Evolutionary conservation across 2,329 filamentous ascomycete species (phyloP), one percentile per base, ranked within the genome.

Genomic region (Penicillium sp.): DNA sequence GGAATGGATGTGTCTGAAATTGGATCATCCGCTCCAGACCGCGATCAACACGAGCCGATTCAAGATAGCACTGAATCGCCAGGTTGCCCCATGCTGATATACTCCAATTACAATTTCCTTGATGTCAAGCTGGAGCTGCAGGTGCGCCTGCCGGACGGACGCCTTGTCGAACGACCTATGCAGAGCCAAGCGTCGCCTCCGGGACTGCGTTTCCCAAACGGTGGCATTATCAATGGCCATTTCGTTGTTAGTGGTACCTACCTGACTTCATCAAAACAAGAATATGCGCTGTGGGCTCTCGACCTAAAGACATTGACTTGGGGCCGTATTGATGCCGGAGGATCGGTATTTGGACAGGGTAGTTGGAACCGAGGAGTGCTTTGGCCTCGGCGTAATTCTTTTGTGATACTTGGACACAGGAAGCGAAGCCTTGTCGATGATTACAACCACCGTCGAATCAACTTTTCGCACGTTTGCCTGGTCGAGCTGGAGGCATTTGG

Each of bases 241-340:
- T 97, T 99, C 68, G 92, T 99, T 43, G 93, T 99, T 23, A 97
- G 92, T 70, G 94, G 94, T 29, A 99, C 94, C 0, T 97, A 97
- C 71, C 82, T 99, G 57, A 99, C 94, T 0, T 97, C 93, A 1
- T 97, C 93, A 1, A 97, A 97, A 76, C 93, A 97, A 71, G 94
- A 99, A 73, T 99, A 97, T 75, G 93, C 94, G 0, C 81, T 99
- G 1, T 99, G 94, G 94, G 93, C 94, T 2, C 78, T 99, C 47
- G 92, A 99, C 70, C 76, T 99, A 55, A 86, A 88, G 57, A 94
- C 88, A 0, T 78, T 99, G 53, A 94, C 89, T 0, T 99, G 94
- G 94, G 92, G 89, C 54, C 89, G 93, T 9, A 97, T 99, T 63
- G 94, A 99, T 75, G 94, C 92, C 0, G 93, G 92, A 25, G 92